Evolutionary conservation across 2,329 filamentous ascomycete species (phyloP), one percentile per base, ranked within the genome.

Genomic region (Beauveria scarabaeidicola): DNA sequence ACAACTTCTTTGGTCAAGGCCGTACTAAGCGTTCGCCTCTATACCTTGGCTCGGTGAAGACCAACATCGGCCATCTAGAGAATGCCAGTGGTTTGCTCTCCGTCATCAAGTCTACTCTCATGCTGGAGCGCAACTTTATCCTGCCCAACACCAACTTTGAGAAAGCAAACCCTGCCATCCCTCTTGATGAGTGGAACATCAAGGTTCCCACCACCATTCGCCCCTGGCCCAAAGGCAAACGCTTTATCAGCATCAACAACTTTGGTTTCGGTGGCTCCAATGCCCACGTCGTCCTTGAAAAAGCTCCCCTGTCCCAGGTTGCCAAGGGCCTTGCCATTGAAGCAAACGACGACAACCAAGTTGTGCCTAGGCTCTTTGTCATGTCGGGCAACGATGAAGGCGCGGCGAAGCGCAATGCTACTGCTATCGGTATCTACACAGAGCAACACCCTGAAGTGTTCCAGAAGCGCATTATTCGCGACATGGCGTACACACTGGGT

Each of bases 11-110:
- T 29, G 71, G 73, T 5, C 60, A 68, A 21, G 71, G 72, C 4
- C 72, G 76, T 10, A 72, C 73, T 23, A 66, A 70, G n/a, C 69
- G 73, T n/a, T 68, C 72, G 47, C 77, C 76, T 5, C 64, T 79
- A 9, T 77, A 73, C 53, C 72, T 80, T 13, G 78, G 78, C 9
- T 79, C 77, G 0, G 74, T 79, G 3, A 81, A 81, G 62, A 75
- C 78, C 5, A 81, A 79, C 56, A 74, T 81, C 36, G 80, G 80
- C 10, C 81, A 83, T 65, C 60, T 79, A 6, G 80, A 82, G 63
- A 78, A 74, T 3, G 77, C 77, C 0, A 78, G 76, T 2, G 79
- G 80, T n/a, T 75, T 82, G 19, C 73, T 77, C 1, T 77, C 75
- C 4, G 67, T 83, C 19, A 79, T 83, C 63, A 83, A 83, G 67